Evolutionary conservation across 192 early-diverging fungal genomes (phyloP).

Genomic region (Coemansia sp.): DNA sequence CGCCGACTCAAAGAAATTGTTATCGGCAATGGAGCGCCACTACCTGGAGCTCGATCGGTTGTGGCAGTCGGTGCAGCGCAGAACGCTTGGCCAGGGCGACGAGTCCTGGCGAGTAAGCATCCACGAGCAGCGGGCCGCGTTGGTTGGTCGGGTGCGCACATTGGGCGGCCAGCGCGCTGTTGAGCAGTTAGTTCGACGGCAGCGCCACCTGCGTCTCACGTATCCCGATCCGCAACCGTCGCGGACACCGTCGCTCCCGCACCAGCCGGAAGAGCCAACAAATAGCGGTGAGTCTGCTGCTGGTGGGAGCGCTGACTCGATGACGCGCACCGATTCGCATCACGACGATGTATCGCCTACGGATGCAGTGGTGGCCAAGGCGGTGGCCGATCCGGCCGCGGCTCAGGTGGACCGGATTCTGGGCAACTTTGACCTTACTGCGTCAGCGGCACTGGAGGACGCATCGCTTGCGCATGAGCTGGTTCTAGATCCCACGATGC

Average conservation of each 20-base stretch:
- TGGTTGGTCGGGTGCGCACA: conserved; percentile 26
- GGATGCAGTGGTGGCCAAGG: conserved; percentile 21
- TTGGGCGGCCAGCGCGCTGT: conserved; percentile 33
- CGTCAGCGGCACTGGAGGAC: conserved; percentile 32
- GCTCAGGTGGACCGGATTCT: conserved; percentile 34
- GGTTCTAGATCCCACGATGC: conserved; percentile 33
- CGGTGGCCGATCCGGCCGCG: conserved; percentile 23
- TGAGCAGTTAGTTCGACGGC: conserved; percentile 19
- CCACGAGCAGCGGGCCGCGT: conserved; percentile 22
- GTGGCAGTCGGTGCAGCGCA: conserved; percentile 49
- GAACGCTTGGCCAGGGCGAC: conserved; percentile 41
- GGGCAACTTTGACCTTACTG: conserved; percentile 32
- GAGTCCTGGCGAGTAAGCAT: conserved; percentile 39
- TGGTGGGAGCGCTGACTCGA: neutral
- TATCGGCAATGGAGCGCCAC: conserved; percentile 40
- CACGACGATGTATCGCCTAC: conserved; percentile 3
- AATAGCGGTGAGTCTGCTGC: neutral
- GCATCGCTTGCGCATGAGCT: conserved; percentile 45
- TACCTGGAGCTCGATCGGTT: conserved; percentile 49
- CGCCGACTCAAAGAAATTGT: conserved; percentile 31
- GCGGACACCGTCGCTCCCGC: conserved; percentile 28
- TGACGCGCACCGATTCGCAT: conserved; percentile 1
- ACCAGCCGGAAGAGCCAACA: neutral
- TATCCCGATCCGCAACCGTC: conserved; percentile 34
- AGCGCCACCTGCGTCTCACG: conserved; percentile 23